A percentile compares a stretch with the other conserved stretches of the same genome.
Evolutionary conservation across 768 basidiomycete species (phyloP).

Genomic region (Calocera viscosa): DNA sequence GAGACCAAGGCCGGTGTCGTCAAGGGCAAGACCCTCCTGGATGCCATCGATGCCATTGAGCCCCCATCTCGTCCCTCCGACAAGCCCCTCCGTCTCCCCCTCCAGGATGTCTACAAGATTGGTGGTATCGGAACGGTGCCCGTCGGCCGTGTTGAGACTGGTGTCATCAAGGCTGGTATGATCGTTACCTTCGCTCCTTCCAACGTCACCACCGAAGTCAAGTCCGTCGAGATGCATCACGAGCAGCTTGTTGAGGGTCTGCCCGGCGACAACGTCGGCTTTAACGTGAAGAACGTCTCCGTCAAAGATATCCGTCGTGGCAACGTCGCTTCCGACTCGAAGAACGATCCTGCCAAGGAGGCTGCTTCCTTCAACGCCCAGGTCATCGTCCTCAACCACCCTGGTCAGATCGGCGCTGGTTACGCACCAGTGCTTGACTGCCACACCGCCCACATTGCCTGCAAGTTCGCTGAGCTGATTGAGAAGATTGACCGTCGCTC

Average conservation of each 20-base stretch:
- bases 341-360: slow-evolving; percentile 99
- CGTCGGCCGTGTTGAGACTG: slow-evolving; percentile 99
- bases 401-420: slow-evolving; percentile 98
- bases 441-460: slow-evolving; percentile 99
- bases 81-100: slow-evolving; percentile 99
- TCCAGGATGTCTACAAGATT: slow-evolving; percentile 99
- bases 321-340: slow-evolving; percentile 98
- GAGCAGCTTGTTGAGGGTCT: slow-evolving; percentile 88
- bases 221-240: slow-evolving; percentile 99
- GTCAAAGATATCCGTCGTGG: slow-evolving; percentile 99
- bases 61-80: slow-evolving; percentile 93
- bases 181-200: slow-evolving; percentile 92
- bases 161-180: slow-evolving; percentile 99
- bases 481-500: slow-evolving; percentile 99
- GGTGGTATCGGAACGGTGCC: slow-evolving; percentile 99
- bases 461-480: slow-evolving; percentile 96
- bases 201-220: slow-evolving; percentile 99
- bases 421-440: slow-evolving; percentile 99
- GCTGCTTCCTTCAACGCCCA: slow-evolving; percentile 98
- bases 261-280: slow-evolving; percentile 99
- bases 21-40: slow-evolving; percentile 99
- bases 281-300: slow-evolving; percentile 99
- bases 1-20: slow-evolving; percentile 83
- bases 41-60: slow-evolving; percentile 99
- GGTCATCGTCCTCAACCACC: slow-evolving; percentile 99